Evolutionary conservation across 208 protist species (phyloP), one percentile per base, ranked within the genome.

Genomic region (Trypanosoma caninum): DNA sequence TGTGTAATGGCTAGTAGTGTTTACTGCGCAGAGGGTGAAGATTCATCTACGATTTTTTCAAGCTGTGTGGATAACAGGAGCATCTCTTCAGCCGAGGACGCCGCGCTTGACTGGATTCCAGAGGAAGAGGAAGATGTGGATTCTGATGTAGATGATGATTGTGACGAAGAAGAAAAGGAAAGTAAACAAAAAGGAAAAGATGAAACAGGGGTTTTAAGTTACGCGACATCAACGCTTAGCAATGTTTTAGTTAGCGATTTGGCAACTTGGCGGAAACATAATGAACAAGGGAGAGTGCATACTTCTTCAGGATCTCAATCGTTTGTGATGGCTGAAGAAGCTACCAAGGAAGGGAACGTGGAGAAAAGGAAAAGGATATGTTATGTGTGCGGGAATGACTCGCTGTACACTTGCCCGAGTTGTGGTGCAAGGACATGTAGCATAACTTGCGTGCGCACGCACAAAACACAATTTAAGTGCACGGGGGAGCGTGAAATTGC

Each of bases 361-460:
- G n/a, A n/a, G 20, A 38, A 45, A n/a, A 61, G 34, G 45, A 9
- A 6, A 28, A 57, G n/a, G 28, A 16, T 61, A 3, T 95, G 89
- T 62, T 93, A 82, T 58, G 62, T 93, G 6, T 95, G 89, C 50
- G 74, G 74, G 3, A 66, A 71, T 30, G 45, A 34, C 10, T 61
- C 85, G 10, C 13, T 78, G 6, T 95, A 95, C 67, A 86, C 84
- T 13, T 95, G 89, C 63, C 85, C 89, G 0, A 73, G 78, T 11
- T 95, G 89, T 55, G 74, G 61, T 3, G 71, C 73, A 4, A 65
- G 82, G 5, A 91, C 85, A 10, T 95, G 89, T 63, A 83, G 82
- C 57, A 71, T 90, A 23, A 86, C 64, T 3, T 95, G 89, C 57
- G 78, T 95, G 35, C 78, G 82, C 0, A 66, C 82, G 10, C 89